These are phyloP conservation scores for Leccinum rimulosum DNA, from an alignment of 768 basidiomycete species.

Conservation along the genomic window DNA sequence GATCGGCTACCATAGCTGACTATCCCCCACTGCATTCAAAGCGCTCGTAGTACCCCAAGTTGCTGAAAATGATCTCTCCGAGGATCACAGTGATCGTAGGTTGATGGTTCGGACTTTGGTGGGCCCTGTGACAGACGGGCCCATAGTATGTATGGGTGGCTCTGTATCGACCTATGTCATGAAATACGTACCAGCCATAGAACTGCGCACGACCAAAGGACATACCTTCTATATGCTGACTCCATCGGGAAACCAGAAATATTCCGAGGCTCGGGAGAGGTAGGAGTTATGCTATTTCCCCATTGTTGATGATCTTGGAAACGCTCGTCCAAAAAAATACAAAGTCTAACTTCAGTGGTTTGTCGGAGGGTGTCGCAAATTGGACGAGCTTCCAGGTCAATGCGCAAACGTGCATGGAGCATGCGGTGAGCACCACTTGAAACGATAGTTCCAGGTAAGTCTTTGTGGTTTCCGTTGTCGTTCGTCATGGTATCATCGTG, in stretches of 20 bases:
- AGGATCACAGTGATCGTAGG: no score
- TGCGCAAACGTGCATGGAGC: slow-evolving; percentile 33
- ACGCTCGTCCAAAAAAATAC: slow-evolving; percentile 35
- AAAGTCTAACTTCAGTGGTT: slow-evolving; percentile 39
- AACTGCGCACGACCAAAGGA: not conserved
- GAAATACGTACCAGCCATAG: not conserved
- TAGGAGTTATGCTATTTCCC: slow-evolving; percentile 53
- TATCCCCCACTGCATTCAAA: not conserved
- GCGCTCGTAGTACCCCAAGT: not conserved
- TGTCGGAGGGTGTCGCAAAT: slow-evolving; percentile 17
- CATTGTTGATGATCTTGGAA: slow-evolving; percentile 32
- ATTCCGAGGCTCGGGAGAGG: slow-evolving; percentile 31
- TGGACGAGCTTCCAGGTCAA: slow-evolving; percentile 5
- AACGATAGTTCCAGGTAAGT: slow-evolving; percentile 48
- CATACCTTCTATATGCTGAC: no score
- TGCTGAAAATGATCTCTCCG: not conserved
- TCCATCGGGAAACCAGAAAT: no score
- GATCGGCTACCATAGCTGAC: not conserved
- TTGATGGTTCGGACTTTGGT: not conserved
- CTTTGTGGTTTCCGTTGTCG: slow-evolving; percentile 40
- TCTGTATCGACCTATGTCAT: not conserved
- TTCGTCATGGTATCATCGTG: not conserved
- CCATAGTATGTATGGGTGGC: not conserved
- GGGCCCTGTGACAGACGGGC: not conserved
- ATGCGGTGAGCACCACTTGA: slow-evolving; percentile 33